Evolutionary conservation across 768 basidiomycete species (phyloP).

Genomic region (Podaxis rugospora): DNA sequence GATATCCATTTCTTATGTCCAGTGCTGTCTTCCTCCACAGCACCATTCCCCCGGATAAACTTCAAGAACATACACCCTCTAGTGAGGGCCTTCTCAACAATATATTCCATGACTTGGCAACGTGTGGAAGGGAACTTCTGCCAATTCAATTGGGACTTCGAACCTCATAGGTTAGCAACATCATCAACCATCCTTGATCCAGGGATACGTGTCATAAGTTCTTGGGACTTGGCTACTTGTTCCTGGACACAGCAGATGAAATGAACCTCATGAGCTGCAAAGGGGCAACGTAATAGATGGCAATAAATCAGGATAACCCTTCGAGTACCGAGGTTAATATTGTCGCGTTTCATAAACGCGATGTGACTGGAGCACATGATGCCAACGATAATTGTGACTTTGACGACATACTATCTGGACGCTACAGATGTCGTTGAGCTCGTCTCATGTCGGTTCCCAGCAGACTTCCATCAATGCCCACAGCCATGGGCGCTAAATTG

Average conservation of each 20-base stretch:
- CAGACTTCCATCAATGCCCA: not conserved
- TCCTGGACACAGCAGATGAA: slow-evolving; percentile 63
- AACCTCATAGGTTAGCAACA: slow-evolving; percentile 60
- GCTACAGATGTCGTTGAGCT: not conserved
- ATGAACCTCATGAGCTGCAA: slow-evolving; percentile 70
- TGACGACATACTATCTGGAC: not conserved
- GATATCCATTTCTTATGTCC: slow-evolving; percentile 14
- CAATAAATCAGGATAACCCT: not conserved
- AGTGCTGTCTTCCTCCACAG: slow-evolving; percentile 38
- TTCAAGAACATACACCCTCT: slow-evolving; percentile 68
- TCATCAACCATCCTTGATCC: slow-evolving; percentile 66
- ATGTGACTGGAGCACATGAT: slow-evolving; percentile 11
- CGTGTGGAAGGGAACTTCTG: slow-evolving; percentile 47
- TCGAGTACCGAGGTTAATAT: not conserved
- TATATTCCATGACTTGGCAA: slow-evolving; percentile 59
- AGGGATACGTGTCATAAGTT: slow-evolving; percentile 56
- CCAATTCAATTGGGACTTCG: slow-evolving; percentile 56
- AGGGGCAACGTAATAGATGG: not conserved
- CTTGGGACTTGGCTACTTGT: slow-evolving; percentile 52
- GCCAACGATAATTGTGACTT: slow-evolving; percentile 1
- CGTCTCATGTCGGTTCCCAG: not conserved
- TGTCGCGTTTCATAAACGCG: not conserved
- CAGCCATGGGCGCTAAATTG: slow-evolving; percentile 5
- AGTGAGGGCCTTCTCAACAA: slow-evolving; percentile 66
- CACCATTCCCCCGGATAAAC: slow-evolving; percentile 61